Percentiles rank a stretch among this genome's conserved stretches.
phyloP scores from a whole-genome alignment of 129 eudicot species.

The Flaveria bidentis region DNA sequence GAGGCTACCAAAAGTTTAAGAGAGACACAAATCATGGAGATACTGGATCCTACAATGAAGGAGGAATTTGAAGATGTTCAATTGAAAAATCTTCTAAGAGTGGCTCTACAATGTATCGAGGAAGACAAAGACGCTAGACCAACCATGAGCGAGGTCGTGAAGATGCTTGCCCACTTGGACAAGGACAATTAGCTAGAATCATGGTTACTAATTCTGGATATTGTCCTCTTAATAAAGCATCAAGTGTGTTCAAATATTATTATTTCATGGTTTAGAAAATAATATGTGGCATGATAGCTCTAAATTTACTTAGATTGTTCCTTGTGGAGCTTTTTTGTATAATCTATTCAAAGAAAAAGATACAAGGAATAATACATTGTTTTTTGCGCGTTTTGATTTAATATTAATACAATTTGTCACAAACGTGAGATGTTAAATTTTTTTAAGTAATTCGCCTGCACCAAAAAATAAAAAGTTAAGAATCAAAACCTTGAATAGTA shows the following conservation, averaged over 20 bases:
- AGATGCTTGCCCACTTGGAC: slow-evolving; percentile 31
- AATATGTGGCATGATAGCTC: too few species aligned
- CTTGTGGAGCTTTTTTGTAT: too few species aligned
- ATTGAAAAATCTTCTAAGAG: slow-evolving; percentile 13
- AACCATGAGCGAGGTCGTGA: slow-evolving; percentile 47
- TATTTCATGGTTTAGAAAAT: too few species aligned
- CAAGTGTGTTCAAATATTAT: neutral
- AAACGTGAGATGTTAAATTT: too few species aligned
- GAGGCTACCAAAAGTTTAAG: neutral
- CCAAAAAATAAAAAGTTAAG: too few species aligned
- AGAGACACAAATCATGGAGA: slow-evolving; percentile 7
- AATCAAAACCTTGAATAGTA: too few species aligned
- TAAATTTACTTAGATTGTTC: too few species aligned
- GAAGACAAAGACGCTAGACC: slow-evolving; percentile 47
- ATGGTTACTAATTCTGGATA: neutral
- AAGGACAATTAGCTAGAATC: neutral
- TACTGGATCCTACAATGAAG: slow-evolving; percentile 24
- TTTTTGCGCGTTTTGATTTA: too few species aligned
- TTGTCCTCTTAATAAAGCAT: neutral
- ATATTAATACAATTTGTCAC: too few species aligned
- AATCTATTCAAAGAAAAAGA: too few species aligned
- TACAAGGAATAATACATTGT: too few species aligned
- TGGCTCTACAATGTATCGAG: slow-evolving; percentile 44
- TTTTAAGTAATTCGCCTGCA: too few species aligned
- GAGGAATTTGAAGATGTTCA: slow-evolving; percentile 14